A percentile compares a stretch with the other conserved stretches of the same genome.
Evolutionary conservation across 306 rosid species (phyloP).

Genomic region (Parietaria judaica): DNA sequence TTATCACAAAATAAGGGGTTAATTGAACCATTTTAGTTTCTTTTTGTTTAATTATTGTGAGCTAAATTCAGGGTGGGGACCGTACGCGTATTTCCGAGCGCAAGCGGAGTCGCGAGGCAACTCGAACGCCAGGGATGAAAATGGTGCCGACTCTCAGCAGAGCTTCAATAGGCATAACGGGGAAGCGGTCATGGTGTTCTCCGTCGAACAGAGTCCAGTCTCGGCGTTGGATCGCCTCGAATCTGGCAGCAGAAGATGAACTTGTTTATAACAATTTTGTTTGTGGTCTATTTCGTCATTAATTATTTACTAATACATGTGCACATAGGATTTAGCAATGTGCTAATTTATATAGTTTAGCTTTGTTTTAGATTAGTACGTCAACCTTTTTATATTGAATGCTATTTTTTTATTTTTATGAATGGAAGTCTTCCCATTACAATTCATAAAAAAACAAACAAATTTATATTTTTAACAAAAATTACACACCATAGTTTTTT

Average conservation of each 20-base stretch:
- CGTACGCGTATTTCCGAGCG: conserved; percentile 76
- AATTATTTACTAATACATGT: too few species aligned
- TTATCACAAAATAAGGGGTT: background rate
- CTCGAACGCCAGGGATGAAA: conserved; percentile 9
- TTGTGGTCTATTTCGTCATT: background rate
- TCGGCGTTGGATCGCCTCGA: conserved; percentile 49
- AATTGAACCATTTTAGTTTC: background rate
- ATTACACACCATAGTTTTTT: too few species aligned
- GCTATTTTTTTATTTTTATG: too few species aligned
- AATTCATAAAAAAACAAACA: too few species aligned
- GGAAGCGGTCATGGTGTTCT: background rate
- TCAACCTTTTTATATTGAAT: too few species aligned
- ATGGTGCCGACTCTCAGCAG: conserved; percentile 17
- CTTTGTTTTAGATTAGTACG: too few species aligned
- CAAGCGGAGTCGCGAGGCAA: conserved; percentile 38
- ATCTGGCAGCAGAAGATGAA: conserved; percentile 36
- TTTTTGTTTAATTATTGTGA: background rate
- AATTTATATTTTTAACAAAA: too few species aligned
- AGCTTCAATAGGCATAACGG: conserved; percentile 27
- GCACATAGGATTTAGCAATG: too few species aligned
- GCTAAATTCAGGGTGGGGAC: conserved; percentile 71
- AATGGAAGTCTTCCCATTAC: too few species aligned
- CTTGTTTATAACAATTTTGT: background rate
- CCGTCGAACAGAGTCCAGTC: conserved; percentile 18
- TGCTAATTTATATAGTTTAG: too few species aligned